Conservation (phyloP, 306 rosid genomes). For the Gastrolobium villosum region DNA sequence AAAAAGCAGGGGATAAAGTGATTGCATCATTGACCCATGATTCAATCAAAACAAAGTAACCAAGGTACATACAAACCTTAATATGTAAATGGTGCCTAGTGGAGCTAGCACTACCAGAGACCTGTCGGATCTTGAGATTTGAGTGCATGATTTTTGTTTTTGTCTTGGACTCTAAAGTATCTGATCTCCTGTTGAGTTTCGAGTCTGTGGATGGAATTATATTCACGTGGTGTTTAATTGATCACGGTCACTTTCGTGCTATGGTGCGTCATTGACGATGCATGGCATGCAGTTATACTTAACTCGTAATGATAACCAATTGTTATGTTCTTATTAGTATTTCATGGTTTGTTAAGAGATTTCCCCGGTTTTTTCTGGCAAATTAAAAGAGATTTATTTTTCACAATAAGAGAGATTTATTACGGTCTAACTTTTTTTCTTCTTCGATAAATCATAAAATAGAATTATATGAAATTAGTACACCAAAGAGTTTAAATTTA, state of each 20-base stretch:
- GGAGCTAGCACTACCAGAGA: conserved; percentile 51
- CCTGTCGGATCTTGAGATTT: conserved; percentile 10
- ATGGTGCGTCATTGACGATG: neutral
- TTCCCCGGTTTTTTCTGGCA: neutral
- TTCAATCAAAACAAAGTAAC: conserved; percentile 41
- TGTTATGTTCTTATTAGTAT: too few species aligned
- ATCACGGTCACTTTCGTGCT: neutral
- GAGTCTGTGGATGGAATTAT: neutral
- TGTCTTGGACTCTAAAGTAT: conserved; percentile 8
- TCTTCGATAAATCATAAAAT: too few species aligned
- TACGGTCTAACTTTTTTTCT: neutral
- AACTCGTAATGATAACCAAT: too few species aligned
- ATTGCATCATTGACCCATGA: conserved; percentile 47
- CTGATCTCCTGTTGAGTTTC: neutral
- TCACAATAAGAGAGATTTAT: neutral
- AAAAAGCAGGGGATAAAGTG: conserved; percentile 45
- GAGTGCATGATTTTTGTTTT: conserved; percentile 27
- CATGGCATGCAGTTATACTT: neutral
- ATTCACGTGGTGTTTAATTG: neutral
- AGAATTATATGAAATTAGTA: too few species aligned
- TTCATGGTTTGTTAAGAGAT: too few species aligned
- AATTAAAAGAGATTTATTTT: neutral
- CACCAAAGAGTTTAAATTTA: too few species aligned
- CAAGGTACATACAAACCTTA: conserved; percentile 23
- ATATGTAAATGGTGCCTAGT: conserved; percentile 31